Evolutionary conservation across 2,329 filamentous ascomycete genomes (phyloP).

Genomic region (Trichophyton verrucosum): DNA sequence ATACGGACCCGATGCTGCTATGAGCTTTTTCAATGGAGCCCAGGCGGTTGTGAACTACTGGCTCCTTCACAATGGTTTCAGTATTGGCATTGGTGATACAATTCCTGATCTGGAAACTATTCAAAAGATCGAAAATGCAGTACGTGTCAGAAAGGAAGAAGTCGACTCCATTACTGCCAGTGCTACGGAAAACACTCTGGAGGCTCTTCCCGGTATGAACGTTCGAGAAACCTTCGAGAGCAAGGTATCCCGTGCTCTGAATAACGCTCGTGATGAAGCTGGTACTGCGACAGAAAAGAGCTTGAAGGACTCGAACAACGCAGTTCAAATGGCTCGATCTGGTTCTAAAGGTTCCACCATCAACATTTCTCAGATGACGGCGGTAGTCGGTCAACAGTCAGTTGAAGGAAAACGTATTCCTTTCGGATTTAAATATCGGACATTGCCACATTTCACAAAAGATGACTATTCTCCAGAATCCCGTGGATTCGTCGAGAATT

Average conservation of each 20-base stretch:
- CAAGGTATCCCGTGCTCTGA: slow-evolving; percentile 86
- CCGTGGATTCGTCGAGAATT: slow-evolving; percentile 96
- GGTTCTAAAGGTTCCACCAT: slow-evolving; percentile 98
- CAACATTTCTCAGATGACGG: slow-evolving; percentile 99
- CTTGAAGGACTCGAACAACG: slow-evolving; percentile 92
- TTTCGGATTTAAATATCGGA: slow-evolving; percentile 97
- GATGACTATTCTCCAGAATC: slow-evolving; percentile 97
- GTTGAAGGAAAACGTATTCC: slow-evolving; percentile 98
- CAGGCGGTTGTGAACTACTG: slow-evolving; percentile 95
- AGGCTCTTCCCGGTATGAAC: slow-evolving; percentile 95
- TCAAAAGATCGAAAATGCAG: slow-evolving; percentile 67
- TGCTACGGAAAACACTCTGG: slow-evolving; percentile 76
- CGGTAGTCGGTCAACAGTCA: slow-evolving; percentile 92
- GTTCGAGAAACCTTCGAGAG: slow-evolving; percentile 96
- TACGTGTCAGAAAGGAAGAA: slow-evolving; percentile 67
- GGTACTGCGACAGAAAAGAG: slow-evolving; percentile 85
- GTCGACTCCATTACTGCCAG: slow-evolving; percentile 62
- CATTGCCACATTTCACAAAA: slow-evolving; percentile 94
- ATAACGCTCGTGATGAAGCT: slow-evolving; percentile 90
- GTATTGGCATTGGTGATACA: slow-evolving; percentile 96
- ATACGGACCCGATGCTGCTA: slow-evolving; percentile 69
- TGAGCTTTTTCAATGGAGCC: slow-evolving; percentile 90
- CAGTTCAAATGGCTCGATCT: slow-evolving; percentile 88
- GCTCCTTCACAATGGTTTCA: slow-evolving; percentile 92
- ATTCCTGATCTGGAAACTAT: slow-evolving; percentile 83